Evolutionary conservation across 129 eudicot species (phyloP).

Genomic region (Pittosporum tobira): DNA sequence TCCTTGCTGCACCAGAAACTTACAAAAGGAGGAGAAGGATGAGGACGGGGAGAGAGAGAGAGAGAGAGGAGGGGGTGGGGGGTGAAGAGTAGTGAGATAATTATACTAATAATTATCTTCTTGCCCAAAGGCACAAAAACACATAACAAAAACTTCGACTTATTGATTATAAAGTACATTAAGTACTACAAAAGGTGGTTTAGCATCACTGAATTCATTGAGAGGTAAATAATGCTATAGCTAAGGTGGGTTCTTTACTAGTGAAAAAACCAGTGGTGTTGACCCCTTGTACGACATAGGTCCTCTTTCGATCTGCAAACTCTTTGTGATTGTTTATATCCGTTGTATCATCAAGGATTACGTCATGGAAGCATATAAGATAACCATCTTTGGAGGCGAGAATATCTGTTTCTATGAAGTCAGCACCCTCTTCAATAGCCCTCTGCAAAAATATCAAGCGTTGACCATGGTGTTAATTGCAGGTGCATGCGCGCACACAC

Average conservation of each 20-base stretch:
- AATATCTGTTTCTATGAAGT: slow-evolving; percentile 86
- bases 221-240: neutral
- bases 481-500: no score
- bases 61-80: no score
- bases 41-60: neutral
- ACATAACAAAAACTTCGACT: neutral
- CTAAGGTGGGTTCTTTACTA: slow-evolving; percentile 18
- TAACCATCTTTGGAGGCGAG: slow-evolving; percentile 78
- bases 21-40: neutral
- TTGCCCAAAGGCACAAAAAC: neutral
- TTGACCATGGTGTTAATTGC: neutral
- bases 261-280: slow-evolving; percentile 52
- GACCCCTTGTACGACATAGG: slow-evolving; percentile 71
- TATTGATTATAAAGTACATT: no score
- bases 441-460: slow-evolving; percentile 33
- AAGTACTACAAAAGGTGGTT: neutral
- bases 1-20: neutral
- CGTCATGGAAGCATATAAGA: slow-evolving; percentile 82
- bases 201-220: neutral
- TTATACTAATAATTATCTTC: neutral
- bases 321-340: slow-evolving; percentile 56
- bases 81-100: neutral
- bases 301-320: slow-evolving; percentile 55
- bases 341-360: slow-evolving; percentile 61
- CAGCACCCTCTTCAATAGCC: slow-evolving; percentile 94